A percentile compares a stretch with the other conserved stretches of the same genome.
Conservation (phyloP, 352 stramenopile species). For the Globisporangium sylvaticum region DNA sequence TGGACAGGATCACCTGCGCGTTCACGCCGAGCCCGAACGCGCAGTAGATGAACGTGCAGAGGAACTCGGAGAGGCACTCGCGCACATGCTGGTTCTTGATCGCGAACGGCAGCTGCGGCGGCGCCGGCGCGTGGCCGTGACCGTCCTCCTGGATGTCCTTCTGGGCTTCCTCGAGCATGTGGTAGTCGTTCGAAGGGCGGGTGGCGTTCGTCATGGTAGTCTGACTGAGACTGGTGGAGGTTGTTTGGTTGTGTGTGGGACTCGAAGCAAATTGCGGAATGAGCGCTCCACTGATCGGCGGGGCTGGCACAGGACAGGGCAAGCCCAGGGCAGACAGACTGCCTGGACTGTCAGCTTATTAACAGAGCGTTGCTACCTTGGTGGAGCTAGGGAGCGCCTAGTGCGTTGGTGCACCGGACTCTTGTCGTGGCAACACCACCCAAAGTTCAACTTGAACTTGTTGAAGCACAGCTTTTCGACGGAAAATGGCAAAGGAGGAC, state of each 20-base stretch:
- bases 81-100: constrained; percentile 25
- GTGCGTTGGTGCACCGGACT: neutral
- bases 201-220: neutral
- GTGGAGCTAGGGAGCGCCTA: neutral
- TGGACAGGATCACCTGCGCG: constrained; percentile 25
- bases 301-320: neutral
- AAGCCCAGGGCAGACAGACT: neutral
- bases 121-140: neutral
- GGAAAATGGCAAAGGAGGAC: neutral
- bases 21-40: constrained; percentile 27
- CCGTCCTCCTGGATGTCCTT: constrained; percentile 11
- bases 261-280: constrained; percentile 8
- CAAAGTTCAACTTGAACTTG: neutral
- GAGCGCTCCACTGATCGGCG: neutral
- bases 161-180: constrained; percentile 18
- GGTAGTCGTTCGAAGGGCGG: constrained; percentile 17
- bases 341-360: neutral
- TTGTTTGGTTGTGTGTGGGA: neutral
- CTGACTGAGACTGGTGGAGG: neutral
- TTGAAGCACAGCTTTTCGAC: neutral
- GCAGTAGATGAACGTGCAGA: constrained; percentile 31
- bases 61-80: constrained; percentile 40
- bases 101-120: constrained; percentile 17
- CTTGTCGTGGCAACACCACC: neutral
- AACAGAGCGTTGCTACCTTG: neutral